phyloP scores from a whole-genome alignment of 2,329 filamentous ascomycete species.

The Metarhizium brunneum region DNA sequence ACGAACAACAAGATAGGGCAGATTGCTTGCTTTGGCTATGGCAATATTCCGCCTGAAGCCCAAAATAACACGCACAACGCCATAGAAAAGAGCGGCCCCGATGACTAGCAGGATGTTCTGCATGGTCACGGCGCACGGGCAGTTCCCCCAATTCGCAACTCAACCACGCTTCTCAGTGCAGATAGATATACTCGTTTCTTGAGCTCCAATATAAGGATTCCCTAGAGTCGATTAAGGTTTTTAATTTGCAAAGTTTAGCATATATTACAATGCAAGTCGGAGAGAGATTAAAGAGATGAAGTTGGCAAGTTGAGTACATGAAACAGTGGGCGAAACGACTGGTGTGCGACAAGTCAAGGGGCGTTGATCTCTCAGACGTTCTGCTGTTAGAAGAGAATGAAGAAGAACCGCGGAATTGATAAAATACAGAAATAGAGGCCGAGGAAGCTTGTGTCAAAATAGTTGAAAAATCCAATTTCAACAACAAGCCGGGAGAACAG shows the following conservation, averaged over 20 bases:
- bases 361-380: not conserved
- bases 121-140: constrained; percentile 10
- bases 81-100: constrained; percentile 24
- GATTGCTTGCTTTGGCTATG: constrained; percentile 38
- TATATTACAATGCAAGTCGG: not conserved
- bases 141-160: not conserved
- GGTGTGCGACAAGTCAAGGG: not conserved
- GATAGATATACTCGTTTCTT: not conserved
- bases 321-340: constrained; percentile 1
- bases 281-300: not conserved
- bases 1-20: constrained; percentile 47
- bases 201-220: too few species aligned
- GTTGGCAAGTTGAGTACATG: not conserved
- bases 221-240: too few species aligned
- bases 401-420: not conserved
- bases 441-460: not conserved
- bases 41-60: constrained; percentile 36
- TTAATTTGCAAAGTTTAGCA: not conserved
- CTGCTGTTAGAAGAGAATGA: not conserved
- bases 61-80: constrained; percentile 19
- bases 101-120: constrained; percentile 25
- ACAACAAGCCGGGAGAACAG: too few species aligned
- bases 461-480: too few species aligned
- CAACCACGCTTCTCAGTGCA: not conserved
- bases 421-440: not conserved